phyloP scores from a whole-genome alignment of 176 grass and related monocot genomes.

The Oryza rufipogon region DNA sequence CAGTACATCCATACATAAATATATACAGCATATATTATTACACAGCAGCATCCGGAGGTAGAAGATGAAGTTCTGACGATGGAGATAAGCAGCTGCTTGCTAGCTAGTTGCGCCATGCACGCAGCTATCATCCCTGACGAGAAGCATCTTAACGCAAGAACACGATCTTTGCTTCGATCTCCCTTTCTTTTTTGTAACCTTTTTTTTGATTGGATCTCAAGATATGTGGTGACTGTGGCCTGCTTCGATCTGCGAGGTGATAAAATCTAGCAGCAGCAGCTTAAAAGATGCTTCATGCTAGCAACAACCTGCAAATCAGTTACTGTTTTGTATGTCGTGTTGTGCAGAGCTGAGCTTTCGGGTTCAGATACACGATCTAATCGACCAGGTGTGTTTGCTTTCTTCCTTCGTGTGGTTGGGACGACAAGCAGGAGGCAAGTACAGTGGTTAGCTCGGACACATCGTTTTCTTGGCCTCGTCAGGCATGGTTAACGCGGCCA shows the following conservation, averaged over 20 bases:
- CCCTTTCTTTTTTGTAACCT: background rate
- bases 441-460: background rate
- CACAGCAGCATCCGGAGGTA: background rate
- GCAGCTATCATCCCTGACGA: background rate
- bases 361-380: background rate
- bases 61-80: background rate
- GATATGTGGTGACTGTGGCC: background rate
- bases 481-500: background rate
- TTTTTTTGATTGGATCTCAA: background rate
- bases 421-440: background rate
- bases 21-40: background rate
- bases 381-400: background rate
- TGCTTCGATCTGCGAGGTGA: background rate
- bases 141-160: background rate
- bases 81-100: background rate
- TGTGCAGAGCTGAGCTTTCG: background rate
- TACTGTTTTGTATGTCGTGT: background rate
- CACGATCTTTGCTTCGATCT: background rate
- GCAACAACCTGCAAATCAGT: background rate
- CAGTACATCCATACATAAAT: background rate
- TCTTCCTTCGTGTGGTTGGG: background rate
- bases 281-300: background rate
- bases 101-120: no score
- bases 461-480: conserved; percentile 15
- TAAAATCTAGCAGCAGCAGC: background rate